A percentile compares a stretch with the other conserved stretches of the same genome.
Evolutionary conservation across 2,329 filamentous ascomycete species (phyloP).

Genomic region (Colletotrichum chrysophilum): DNA sequence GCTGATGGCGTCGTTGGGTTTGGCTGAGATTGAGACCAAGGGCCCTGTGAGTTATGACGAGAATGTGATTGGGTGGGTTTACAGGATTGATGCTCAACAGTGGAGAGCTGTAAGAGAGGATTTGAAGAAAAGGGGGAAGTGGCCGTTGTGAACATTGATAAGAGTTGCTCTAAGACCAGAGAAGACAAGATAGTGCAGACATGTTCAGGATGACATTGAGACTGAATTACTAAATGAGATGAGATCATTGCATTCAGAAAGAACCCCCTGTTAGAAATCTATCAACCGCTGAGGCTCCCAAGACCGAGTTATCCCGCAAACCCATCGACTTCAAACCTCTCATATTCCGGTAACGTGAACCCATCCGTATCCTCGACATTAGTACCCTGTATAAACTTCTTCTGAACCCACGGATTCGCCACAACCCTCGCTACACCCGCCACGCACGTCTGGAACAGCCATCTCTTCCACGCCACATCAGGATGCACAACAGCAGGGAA

Average conservation of each 20-base stretch:
- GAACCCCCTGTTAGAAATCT: too few species aligned
- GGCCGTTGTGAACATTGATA: not conserved
- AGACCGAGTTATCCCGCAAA: not conserved
- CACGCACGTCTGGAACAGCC: not conserved
- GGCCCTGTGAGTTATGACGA: conserved; percentile 7
- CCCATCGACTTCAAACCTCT: not conserved
- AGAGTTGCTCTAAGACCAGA: not conserved
- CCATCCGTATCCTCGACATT: not conserved
- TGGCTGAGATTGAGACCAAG: conserved; percentile 4
- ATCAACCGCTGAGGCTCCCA: too few species aligned
- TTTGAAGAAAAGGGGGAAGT: not conserved
- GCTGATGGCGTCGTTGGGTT: conserved; percentile 11
- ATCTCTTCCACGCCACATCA: not conserved
- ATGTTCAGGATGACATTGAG: too few species aligned
- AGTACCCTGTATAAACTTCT: not conserved
- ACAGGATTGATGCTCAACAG: not conserved
- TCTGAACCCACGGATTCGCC: not conserved
- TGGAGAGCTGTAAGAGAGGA: not conserved
- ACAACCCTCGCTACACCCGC: conserved; percentile 15
- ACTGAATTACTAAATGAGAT: too few species aligned
- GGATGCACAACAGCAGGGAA: conserved; percentile 9
- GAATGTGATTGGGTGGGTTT: not conserved
- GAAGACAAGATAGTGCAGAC: too few species aligned
- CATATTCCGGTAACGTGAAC: not conserved
- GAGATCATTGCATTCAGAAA: too few species aligned